A percentile compares a stretch with the other conserved stretches of the same genome.
Evolutionary conservation across 208 protist species (phyloP).

Genomic region (Sergeia podlipaevii): DNA sequence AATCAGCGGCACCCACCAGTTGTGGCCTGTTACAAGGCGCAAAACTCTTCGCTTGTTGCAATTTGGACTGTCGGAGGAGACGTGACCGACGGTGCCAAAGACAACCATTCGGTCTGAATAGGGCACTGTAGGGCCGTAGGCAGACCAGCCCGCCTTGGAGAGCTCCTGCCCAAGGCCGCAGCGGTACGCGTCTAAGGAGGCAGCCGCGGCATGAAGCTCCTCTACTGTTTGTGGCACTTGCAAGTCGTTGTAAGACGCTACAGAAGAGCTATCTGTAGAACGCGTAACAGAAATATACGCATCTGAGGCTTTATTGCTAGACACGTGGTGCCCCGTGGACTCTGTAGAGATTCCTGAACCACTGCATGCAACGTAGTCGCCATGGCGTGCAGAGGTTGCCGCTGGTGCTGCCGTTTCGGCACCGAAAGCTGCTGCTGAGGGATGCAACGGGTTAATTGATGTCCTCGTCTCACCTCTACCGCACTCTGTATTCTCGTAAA

Average conservation of each 20-base stretch:
- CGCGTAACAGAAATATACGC: too few species aligned
- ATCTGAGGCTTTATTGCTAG: too few species aligned
- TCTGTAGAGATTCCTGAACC: too few species aligned
- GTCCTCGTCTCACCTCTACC: too few species aligned
- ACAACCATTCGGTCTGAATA: conserved; percentile 17
- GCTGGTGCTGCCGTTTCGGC: too few species aligned
- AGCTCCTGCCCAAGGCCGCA: conserved; percentile 35
- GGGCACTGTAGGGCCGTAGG: conserved; percentile 42
- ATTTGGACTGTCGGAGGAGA: conserved; percentile 18
- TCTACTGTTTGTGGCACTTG: conserved; percentile 21
- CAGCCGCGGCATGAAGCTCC: conserved; percentile 24
- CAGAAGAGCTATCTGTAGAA: too few species aligned
- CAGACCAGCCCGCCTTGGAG: conserved; percentile 12
- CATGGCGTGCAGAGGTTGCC: too few species aligned
- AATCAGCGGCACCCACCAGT: conserved; percentile 13
- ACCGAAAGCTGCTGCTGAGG: too few species aligned
- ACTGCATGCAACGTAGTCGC: too few species aligned
- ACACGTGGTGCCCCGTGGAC: too few species aligned
- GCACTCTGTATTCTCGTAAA: too few species aligned
- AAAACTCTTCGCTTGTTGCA: conserved; percentile 17
- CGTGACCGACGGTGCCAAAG: conserved; percentile 8
- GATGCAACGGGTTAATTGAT: too few species aligned
- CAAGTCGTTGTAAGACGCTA: background rate
- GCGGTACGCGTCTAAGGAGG: conserved; percentile 23
- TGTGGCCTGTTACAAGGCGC: conserved; percentile 18